phyloP scores from a whole-genome alignment of 768 basidiomycete species.

The Multifurca ochricompacta region DNA sequence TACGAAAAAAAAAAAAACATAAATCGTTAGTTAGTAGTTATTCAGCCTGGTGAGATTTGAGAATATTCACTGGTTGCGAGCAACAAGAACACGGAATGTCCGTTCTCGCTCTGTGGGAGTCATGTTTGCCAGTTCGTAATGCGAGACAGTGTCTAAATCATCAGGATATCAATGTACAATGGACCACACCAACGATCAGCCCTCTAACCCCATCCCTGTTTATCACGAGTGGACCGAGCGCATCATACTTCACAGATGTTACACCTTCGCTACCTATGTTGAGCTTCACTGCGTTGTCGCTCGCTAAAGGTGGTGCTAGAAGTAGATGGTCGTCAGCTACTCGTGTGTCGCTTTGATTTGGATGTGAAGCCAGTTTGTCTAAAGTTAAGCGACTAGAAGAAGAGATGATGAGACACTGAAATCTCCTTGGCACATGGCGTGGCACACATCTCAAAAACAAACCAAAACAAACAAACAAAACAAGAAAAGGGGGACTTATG shows the following conservation, averaged over 20 bases:
- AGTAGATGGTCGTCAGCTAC: slow-evolving; percentile 2
- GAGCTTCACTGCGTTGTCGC: background rate
- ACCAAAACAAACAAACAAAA: too few species aligned
- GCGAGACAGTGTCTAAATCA: slow-evolving; percentile 15
- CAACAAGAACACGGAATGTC: slow-evolving; percentile 14
- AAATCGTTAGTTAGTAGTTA: background rate
- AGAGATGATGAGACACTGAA: too few species aligned
- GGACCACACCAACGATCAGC: background rate
- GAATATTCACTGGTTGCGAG: slow-evolving; percentile 12
- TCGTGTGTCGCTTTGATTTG: background rate
- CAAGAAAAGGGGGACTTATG: background rate
- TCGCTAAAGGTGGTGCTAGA: background rate
- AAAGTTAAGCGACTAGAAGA: background rate
- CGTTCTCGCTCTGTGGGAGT: slow-evolving; percentile 14
- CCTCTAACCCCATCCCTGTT: slow-evolving; percentile 15
- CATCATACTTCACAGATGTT: slow-evolving; percentile 13
- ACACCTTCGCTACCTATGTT: slow-evolving; percentile 2
- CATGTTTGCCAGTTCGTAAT: slow-evolving; percentile 19
- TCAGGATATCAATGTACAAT: background rate
- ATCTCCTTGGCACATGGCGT: too few species aligned
- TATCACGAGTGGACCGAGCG: slow-evolving; percentile 10
- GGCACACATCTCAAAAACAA: too few species aligned
- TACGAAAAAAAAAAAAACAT: background rate
- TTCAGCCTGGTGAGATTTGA: background rate
- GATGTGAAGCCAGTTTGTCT: background rate